Conservation (phyloP, 2,329 filamentous ascomycete genomes). For the Paradendryphiella salina region DNA sequence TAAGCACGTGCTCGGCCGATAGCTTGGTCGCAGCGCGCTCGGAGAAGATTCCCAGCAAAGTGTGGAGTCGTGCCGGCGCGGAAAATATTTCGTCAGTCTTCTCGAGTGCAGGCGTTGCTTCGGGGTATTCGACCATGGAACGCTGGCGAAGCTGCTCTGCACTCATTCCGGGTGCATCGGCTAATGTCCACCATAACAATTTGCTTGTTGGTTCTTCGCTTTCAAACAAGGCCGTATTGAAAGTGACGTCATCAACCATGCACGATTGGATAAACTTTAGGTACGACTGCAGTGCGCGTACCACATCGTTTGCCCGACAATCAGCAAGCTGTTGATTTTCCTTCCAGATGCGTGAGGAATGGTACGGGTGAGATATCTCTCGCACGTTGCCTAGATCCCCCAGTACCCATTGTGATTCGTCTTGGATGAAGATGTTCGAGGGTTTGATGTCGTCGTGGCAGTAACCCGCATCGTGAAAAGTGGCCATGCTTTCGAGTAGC, state of each 20-base stretch:
- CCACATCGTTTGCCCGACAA: slow-evolving; percentile 38
- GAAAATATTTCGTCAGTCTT: background rate
- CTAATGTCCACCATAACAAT: slow-evolving; percentile 33
- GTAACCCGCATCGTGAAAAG: slow-evolving; percentile 35
- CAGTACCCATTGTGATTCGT: slow-evolving; percentile 33
- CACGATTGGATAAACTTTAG: slow-evolving; percentile 25
- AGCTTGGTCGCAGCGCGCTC: background rate
- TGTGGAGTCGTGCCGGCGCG: background rate
- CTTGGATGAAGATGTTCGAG: slow-evolving; percentile 39
- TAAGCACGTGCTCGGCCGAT: slow-evolving; percentile 5
- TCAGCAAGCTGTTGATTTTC: slow-evolving; percentile 29
- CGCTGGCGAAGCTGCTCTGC: slow-evolving; percentile 14
- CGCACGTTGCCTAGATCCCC: slow-evolving; percentile 46
- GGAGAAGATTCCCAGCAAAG: slow-evolving; percentile 1
- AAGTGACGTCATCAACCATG: slow-evolving; percentile 11
- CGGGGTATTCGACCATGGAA: slow-evolving; percentile 16
- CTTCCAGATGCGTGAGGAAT: slow-evolving; percentile 29
- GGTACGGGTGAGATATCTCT: slow-evolving; percentile 36
- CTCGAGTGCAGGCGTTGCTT: background rate
- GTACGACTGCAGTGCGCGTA: slow-evolving; percentile 39
- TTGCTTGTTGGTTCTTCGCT: slow-evolving; percentile 23
- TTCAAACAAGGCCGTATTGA: slow-evolving; percentile 33
- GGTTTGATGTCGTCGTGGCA: slow-evolving; percentile 48
- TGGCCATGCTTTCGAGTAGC: slow-evolving; percentile 28
- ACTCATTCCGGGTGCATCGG: slow-evolving; percentile 11